phyloP scores from a whole-genome alignment of 2,329 filamentous ascomycete genomes.

The Fonsecaea erecta region DNA sequence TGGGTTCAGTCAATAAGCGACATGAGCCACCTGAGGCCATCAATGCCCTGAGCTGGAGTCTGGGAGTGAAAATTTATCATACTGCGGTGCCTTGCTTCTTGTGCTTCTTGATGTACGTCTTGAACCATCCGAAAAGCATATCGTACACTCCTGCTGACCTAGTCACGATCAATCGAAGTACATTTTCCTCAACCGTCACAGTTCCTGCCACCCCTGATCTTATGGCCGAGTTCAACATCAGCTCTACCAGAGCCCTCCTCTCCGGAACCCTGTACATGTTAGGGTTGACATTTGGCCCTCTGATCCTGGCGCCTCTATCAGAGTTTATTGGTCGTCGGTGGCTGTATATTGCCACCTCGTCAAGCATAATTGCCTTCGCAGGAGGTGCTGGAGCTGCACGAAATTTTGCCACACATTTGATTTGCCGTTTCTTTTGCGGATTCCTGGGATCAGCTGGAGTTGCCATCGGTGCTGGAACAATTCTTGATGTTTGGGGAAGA shows the following conservation, averaged over 20 bases:
- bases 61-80: conserved; percentile 31
- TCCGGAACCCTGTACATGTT: conserved; percentile 44
- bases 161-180: conserved; percentile 13
- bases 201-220: conserved; percentile 57
- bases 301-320: conserved; percentile 43
- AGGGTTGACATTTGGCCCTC: conserved; percentile 44
- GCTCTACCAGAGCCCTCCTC: conserved; percentile 38
- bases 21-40: background rate
- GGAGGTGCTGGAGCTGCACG: conserved; percentile 53
- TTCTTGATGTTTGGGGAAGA: conserved; percentile 64
- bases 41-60: conserved; percentile 29
- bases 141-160: conserved; percentile 13
- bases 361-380: conserved; percentile 43
- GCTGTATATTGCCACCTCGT: conserved; percentile 42
- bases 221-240: conserved; percentile 43
- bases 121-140: background rate
- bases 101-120: conserved; percentile 31
- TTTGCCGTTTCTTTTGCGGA: conserved; percentile 77
- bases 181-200: conserved; percentile 38
- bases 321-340: conserved; percentile 43
- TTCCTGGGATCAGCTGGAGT: conserved; percentile 71
- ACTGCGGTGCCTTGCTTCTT: conserved; percentile 31
- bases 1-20: no score
- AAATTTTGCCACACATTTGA: conserved; percentile 70
- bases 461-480: conserved; percentile 71